A percentile compares a stretch with the other conserved stretches of the same genome.
These are phyloP conservation scores for Colletotrichum orchidophilum DNA, from an alignment of 2,329 filamentous ascomycete genomes.

Conservation along the genomic window DNA sequence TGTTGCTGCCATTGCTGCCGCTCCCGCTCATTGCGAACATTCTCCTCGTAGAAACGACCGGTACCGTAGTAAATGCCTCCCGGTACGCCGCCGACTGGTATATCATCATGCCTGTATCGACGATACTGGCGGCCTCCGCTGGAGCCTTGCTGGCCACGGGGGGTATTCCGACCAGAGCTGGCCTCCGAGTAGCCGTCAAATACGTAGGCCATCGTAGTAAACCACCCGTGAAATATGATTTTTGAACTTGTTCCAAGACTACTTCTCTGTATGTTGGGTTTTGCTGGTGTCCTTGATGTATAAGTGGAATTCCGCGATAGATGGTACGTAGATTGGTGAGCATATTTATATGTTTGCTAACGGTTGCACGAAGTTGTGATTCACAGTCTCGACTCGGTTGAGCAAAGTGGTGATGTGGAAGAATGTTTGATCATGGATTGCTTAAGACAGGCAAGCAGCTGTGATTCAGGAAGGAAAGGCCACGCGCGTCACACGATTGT, in stretches of 20 bases:
- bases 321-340: not conserved
- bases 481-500: not conserved
- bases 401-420: not conserved
- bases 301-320: not conserved
- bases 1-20: not conserved
- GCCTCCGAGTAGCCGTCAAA: conserved; percentile 29
- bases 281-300: not conserved
- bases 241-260: not conserved
- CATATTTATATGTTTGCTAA: not conserved
- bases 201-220: conserved; percentile 11
- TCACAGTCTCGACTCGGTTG: not conserved
- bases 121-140: not conserved
- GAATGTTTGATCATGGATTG: not conserved
- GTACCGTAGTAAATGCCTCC: conserved; percentile 2
- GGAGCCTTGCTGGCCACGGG: not conserved
- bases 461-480: not conserved
- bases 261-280: not conserved
- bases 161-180: not conserved
- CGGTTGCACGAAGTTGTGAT: not conserved
- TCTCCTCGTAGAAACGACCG: conserved; percentile 11
- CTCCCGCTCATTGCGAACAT: not conserved
- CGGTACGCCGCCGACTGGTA: not conserved
- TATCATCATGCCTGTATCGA: not conserved
- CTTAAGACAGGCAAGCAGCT: not conserved
- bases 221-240: too few relatives aligned